Base-by-base conservation (phyloP, 768 basidiomycete species). In the Tricholoma sp. region DNA sequence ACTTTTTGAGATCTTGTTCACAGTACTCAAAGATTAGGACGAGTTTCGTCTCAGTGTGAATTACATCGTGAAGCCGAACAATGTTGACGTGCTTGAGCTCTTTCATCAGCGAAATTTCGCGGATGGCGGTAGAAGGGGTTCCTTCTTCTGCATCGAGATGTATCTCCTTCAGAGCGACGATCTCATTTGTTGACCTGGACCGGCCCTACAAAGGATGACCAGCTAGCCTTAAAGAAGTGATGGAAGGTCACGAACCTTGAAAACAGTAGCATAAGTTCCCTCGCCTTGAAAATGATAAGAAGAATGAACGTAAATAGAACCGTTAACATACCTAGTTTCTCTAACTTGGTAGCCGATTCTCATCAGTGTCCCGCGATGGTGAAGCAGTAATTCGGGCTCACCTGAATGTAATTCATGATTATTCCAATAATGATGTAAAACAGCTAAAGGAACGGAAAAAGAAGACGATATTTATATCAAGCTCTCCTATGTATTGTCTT, bases 71-170 rank as follows among this genome's bases (percentile, higher is more conserved):
- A 18, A 99, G 83, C 66, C 97, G 86, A 68, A 99, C 93, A 69
- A 99, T 96, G 76, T 99, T 99, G 77, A 92, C 86, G 66, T 99
- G 97, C 72, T 97, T 97, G 67, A 99, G 86, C 70, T 99, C 97
- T 72, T 99, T 98, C 95, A 98, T 98, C 63, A 98, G 83, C 41
- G 92, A 95, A 66, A 99, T 98, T 79, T 99, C 97, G 49, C 97
- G 88, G 70, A 99, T 99, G 55, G 97, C 97, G 12, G 97, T 99
- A 47, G 91, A 94, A 31, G 97, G 97, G 0, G 97, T 99, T 32
- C 97, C 97, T 75, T 99, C 97, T 73, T 99, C 97, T 4, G 97
- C 91, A 77, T 99, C 97, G 59, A 99, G 89, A 67, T 98, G 95
- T 62, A 99, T 99, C 77, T 99, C 97, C 72, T 99, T 99, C 56